Evolutionary conservation across 2,329 filamentous ascomycete species (phyloP).

Genomic region (Fusarium sambucinum): DNA sequence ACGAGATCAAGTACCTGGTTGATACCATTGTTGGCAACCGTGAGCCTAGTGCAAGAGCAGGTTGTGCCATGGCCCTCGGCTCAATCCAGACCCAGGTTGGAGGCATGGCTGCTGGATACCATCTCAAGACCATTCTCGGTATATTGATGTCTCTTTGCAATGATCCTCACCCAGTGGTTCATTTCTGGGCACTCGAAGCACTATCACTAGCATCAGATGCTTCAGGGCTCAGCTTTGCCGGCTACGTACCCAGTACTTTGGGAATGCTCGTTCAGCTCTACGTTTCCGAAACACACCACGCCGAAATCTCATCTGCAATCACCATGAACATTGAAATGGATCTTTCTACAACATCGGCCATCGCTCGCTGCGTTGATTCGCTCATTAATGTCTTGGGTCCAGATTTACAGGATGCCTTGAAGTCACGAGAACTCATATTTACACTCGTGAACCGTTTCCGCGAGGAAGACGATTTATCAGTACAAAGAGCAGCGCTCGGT

Average conservation of each 20-base stretch:
- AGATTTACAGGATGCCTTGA: conserved; percentile 91
- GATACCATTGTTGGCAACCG: conserved; percentile 95
- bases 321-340: conserved; percentile 93
- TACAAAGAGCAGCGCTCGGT: conserved; percentile 81
- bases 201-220: conserved; percentile 89
- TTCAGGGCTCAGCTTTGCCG: conserved; percentile 90
- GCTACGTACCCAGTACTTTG: conserved; percentile 88
- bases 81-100: conserved; percentile 95
- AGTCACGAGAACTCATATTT: conserved; percentile 91
- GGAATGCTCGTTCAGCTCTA: conserved; percentile 96
- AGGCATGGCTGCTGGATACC: conserved; percentile 96
- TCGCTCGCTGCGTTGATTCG: conserved; percentile 92
- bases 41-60: conserved; percentile 91
- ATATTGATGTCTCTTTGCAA: conserved; percentile 98
- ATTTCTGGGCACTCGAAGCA: conserved; percentile 96
- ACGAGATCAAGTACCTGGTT: conserved; percentile 90
- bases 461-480: conserved; percentile 75
- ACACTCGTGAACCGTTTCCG: conserved; percentile 87
- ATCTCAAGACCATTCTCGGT: conserved; percentile 96
- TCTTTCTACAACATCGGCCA: conserved; percentile 81
- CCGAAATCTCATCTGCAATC: conserved; percentile 81
- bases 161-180: conserved; percentile 93
- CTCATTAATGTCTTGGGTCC: conserved; percentile 96
- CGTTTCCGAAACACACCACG: conserved; percentile 89
- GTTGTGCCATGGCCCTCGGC: conserved; percentile 92